A percentile compares a stretch with the other conserved stretches of the same genome.
Conservation (phyloP, 495 filamentous ascomycete species). For the Rhypophila decipiens region DNA sequence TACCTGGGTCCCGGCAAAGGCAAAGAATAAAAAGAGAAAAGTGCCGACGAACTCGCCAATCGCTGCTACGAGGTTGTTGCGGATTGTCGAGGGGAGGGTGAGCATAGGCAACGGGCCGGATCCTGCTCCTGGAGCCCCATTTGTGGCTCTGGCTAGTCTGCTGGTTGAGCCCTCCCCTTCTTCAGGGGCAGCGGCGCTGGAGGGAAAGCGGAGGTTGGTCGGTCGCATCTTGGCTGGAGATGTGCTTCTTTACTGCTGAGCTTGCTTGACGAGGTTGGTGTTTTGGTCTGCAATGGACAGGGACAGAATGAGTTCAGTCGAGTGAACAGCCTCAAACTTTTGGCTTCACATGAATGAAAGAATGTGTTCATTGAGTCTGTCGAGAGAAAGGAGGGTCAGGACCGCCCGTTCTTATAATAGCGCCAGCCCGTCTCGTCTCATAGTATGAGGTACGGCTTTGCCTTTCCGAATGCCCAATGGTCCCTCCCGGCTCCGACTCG, state of each 20-base stretch:
- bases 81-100: conserved; percentile 6
- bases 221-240: neutral
- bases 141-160: neutral
- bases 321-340: no score
- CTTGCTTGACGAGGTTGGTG: neutral
- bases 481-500: no score
- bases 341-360: no score
- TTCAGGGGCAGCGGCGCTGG: conserved; percentile 4
- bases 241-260: neutral
- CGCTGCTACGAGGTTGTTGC: conserved; percentile 52
- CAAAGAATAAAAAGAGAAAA: conserved; percentile 77
- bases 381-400: no score
- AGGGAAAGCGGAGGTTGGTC: conserved; percentile 7
- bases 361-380: no score
- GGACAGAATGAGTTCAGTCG: no score
- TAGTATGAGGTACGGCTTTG: no score
- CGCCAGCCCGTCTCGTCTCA: no score
- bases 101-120: conserved; percentile 18
- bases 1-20: conserved; percentile 72
- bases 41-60: conserved; percentile 74
- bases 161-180: neutral
- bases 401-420: no score
- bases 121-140: neutral
- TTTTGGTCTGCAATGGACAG: neutral
- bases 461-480: no score